Evolutionary conservation across 805 yeast species (phyloP).

Genomic region (Candida boleticola): DNA sequence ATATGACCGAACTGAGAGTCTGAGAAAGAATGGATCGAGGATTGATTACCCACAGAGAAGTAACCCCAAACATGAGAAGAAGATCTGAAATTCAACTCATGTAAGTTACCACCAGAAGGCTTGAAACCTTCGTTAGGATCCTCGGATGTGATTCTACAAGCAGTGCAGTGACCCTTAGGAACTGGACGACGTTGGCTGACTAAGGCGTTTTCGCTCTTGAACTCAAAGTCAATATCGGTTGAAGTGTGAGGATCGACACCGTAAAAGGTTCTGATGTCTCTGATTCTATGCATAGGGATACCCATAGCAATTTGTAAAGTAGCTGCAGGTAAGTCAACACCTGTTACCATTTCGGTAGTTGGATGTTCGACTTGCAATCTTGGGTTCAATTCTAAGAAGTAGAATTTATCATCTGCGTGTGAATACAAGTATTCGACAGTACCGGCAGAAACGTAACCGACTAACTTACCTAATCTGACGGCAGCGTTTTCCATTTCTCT

Average conservation of each 20-base stretch:
- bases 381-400: constrained; percentile 95
- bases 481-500: constrained; percentile 95
- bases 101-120: constrained; percentile 96
- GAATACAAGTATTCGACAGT: constrained; percentile 97
- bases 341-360: constrained; percentile 98
- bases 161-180: constrained; percentile 98
- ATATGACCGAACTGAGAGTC: constrained; percentile 99
- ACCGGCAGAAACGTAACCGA: constrained; percentile 99
- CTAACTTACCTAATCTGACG: constrained; percentile 92
- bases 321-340: constrained; percentile 97
- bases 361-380: constrained; percentile 99
- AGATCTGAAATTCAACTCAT: constrained; percentile 94
- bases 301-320: constrained; percentile 99
- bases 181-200: constrained; percentile 85
- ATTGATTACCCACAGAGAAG: constrained; percentile 93
- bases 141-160: constrained; percentile 98
- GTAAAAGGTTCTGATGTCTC: constrained; percentile 87
- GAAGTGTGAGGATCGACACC: constrained; percentile 96
- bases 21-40: constrained; percentile 95
- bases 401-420: constrained; percentile 89
- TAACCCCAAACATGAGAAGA: constrained; percentile 99
- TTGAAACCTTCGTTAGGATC: constrained; percentile 99
- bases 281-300: constrained; percentile 91
- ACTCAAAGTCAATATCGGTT: constrained; percentile 87
- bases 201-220: constrained; percentile 67